Base-by-base conservation (phyloP, 164 flowering plant species). In the Berberis thunbergii region DNA sequence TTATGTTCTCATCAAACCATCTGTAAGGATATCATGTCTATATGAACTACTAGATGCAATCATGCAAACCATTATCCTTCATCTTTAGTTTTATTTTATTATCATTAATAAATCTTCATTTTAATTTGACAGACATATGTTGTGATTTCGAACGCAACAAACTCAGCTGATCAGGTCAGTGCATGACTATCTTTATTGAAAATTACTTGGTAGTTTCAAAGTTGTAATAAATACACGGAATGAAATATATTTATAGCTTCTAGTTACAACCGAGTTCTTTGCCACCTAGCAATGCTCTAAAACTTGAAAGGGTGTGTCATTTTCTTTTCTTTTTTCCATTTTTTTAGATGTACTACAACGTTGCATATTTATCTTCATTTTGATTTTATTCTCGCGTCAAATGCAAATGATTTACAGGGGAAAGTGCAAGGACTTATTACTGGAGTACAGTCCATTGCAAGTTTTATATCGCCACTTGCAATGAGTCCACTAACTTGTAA, bases 401-500 rank as follows among this genome's bases (percentile, higher is more conserved):
- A 26, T 26, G 26, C 26, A 26, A 26, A 26, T 26, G 26, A 26
- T 50, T 59, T 69, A 41, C 76, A 91, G 97, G 97, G 95, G n/a
- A 85, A 88, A 77, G 82, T 87, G 49, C 97, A 91, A 75, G 96
- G 95, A 72, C 80, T 88, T 48, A 64, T 91, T 41, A 93, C 96
- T 46, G 89, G 91, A 3, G 83, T 88, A 44, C 81, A 88, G 65
- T 77, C 97, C 45, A 71, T 86, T 49, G 86, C 93, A 39, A 83
- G 91, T 70, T 75, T 91, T 9, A 71, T 91, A 61, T 85, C 97
- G 41, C 96, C 97, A 8, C 70, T 91, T 40, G 86, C 69, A 43
- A 91, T 91, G 88, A 90, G 89, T 72, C 97, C 97, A 60, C 68
- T 86, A 68, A 88, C 95, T 43, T 77, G 97, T 91, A 62, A 85